Conservation (phyloP, 225 moss, liverwort and hornwort genomes). For the Takakia lepidozioides region DNA sequence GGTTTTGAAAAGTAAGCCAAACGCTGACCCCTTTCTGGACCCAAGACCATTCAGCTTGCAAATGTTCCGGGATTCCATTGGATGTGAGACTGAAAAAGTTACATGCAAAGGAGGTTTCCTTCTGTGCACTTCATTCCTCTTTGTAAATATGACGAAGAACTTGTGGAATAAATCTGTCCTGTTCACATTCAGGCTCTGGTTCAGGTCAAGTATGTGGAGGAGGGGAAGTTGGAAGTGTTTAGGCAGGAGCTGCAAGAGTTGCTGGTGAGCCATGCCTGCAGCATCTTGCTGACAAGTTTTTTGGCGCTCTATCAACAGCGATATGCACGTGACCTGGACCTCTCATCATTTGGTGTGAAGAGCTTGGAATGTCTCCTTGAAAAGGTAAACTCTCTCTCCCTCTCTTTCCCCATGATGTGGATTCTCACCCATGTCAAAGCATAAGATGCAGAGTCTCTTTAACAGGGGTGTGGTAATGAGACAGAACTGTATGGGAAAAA, state of each 20-base stretch:
- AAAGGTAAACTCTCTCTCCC: constrained; percentile 28
- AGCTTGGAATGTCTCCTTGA: constrained; percentile 53
- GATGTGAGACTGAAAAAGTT: not conserved
- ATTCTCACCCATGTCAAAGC: too few relatives aligned
- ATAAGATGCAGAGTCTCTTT: not conserved
- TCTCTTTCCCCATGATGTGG: not conserved
- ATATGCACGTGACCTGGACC: constrained; percentile 48
- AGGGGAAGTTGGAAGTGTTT: constrained; percentile 29
- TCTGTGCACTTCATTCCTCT: constrained; percentile 1
- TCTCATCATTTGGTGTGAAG: constrained; percentile 44
- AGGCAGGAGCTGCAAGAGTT: constrained; percentile 74
- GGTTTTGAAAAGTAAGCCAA: not conserved
- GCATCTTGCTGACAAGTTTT: constrained; percentile 38
- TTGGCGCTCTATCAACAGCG: constrained; percentile 42
- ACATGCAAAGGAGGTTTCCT: not conserved
- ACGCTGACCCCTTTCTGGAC: too few relatives aligned
- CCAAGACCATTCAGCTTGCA: too few relatives aligned
- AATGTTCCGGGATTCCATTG: not conserved
- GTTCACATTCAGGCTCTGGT: too few relatives aligned
- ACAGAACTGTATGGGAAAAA: too few relatives aligned
- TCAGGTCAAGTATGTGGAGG: constrained; percentile 31
- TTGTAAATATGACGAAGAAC: constrained; percentile 24
- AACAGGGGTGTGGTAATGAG: not conserved
- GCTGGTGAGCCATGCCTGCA: constrained; percentile 63
- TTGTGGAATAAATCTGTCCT: constrained; percentile 50